Evolutionary conservation across 345 rosid genomes (phyloP), one percentile per base, ranked within the genome.

Genomic region (Ailanthus altissimus): DNA sequence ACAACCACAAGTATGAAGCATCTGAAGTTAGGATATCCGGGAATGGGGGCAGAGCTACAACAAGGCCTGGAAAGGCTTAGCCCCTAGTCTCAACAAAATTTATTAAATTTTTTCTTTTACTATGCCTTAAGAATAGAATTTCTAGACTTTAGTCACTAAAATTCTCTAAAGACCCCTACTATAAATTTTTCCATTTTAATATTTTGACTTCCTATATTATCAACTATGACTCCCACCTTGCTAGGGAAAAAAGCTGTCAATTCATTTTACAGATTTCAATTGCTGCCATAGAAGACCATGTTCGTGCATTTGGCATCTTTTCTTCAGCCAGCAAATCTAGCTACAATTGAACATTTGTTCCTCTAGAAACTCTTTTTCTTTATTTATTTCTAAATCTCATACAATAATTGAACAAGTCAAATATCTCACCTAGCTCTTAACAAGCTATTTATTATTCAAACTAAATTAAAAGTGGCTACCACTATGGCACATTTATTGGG

Each of bases 271-370:
- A 38, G 54, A 21, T 74, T 26, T 57, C 75, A 56, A 7, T 2
- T 13, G 6, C 11, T 10, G 26, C 63, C 46, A 14, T 15, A 36
- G 5, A 15, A 60, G 36, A 51, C 0, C 1, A 11, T 25, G 15
- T 20, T 26, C 12, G n/a, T 68, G 70, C 72, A 23, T 42, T 72
- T 79, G 78, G 78, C 73, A 54, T 74, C 74, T 83, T n/a, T 74
- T n/a, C 80, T 69, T 49, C 26, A 49, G 57, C 62, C 79, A 66
- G 59, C 83, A 67, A 67, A 67, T 75, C 81, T 82, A 77, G 80
- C 83, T 70, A 77, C 47, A 77, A 80, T 74, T 62, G 38, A 72
- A 2, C 43, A 46, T 42, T 60, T 46, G 62, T 23, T 32, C 20
- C 23, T 54, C 20, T 59, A 45, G 12, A 7, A 64, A 40, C 45